A percentile compares a stretch with the other conserved stretches of the same genome.
Conservation (phyloP, 495 filamentous ascomycete genomes). For the Immersiella caudata region DNA sequence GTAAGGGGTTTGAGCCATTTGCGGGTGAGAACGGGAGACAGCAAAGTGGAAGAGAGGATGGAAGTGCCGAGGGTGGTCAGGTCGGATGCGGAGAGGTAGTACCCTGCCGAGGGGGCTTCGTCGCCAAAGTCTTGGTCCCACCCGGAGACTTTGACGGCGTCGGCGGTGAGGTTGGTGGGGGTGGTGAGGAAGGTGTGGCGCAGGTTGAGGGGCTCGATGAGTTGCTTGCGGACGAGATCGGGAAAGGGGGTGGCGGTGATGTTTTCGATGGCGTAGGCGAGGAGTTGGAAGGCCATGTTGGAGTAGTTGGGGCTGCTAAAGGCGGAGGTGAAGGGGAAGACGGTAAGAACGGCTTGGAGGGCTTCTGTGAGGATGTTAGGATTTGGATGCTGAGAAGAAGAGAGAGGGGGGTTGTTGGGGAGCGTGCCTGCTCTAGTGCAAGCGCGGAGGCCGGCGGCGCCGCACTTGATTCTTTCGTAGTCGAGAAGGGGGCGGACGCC, state of each 20-base stretch:
- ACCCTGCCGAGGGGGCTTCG: slow-evolving; percentile 24
- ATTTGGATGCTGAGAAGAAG: background rate
- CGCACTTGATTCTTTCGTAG: slow-evolving; percentile 17
- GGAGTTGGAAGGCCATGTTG: slow-evolving; percentile 31
- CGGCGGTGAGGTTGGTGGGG: slow-evolving; percentile 11
- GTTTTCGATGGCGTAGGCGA: slow-evolving; percentile 29
- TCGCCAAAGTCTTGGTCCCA: slow-evolving; percentile 26
- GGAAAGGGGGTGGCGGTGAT: slow-evolving; percentile 21
- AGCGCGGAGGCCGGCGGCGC: background rate
- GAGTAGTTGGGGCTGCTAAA: slow-evolving; percentile 24
- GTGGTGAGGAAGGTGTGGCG: slow-evolving; percentile 24
- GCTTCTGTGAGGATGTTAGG: slow-evolving; percentile 12
- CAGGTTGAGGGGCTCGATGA: slow-evolving; percentile 24
- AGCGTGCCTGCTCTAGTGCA: slow-evolving; percentile 19
- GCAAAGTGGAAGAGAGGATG: slow-evolving; percentile 52
- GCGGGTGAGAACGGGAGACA: slow-evolving; percentile 47
- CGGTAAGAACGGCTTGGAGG: background rate
- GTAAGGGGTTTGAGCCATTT: slow-evolving; percentile 56
- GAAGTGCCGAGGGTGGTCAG: slow-evolving; percentile 51
- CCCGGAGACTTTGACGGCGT: slow-evolving; percentile 8
- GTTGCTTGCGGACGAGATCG: slow-evolving; percentile 15
- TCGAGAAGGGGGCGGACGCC: slow-evolving; percentile 19
- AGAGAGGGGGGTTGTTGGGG: too few species aligned
- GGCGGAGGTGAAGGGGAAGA: slow-evolving; percentile 6
- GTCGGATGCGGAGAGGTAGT: slow-evolving; percentile 53